Evolutionary conservation across 2,329 filamentous ascomycete species (phyloP), one percentile per base, ranked within the genome.

Genomic region (Hymenoscyphus occultus): DNA sequence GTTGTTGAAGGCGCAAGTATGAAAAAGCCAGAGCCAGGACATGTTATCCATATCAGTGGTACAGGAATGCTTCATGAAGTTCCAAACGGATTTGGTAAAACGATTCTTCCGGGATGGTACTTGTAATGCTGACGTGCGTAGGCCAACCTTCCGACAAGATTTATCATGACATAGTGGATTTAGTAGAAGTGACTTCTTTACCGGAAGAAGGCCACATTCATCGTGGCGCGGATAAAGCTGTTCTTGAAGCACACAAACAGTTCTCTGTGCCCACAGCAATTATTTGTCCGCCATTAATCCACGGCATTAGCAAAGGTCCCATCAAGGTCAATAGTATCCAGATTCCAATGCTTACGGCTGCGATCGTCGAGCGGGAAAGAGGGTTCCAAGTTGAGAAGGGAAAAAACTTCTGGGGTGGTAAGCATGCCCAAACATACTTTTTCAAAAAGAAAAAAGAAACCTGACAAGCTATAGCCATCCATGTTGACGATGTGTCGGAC

Each of bases 211-310:
- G 76, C 0, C 87, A 82, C 10, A 73, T 81, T 31, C 90, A 93
- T 77, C 84, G 88, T 14, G 80, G 87, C 71, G 84, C 92, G 3
- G 90, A 94, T 76, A 84, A 87, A 73, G 81, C 91, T 31, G 83
- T 92, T n/a, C 77, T 81, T 35, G 78, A 69, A 0, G 69, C 64
- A 0, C 77, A 79, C n/a, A 74, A 76, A 5, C 74, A 78, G 63
- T 74, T 80, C 10, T 75, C 76, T 0, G 79, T 88, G 12, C 84
- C 83, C 71, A 85, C 84, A 0, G 86, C 82, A 31, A 83, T 90
- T 35, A 80, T 90, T 2, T 88, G 84, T 67, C 86, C 87, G n/a
- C 85, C 86, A 0, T 83, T 81, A 6, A 89, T 90, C 68, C 89
- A 88, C 67, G 87, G 83, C 40, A 56, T 69, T 12, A 86, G 88